These are phyloP conservation scores for Podila epicladia DNA, from an alignment of 192 early-diverging fungal genomes.

Conservation along the genomic window DNA sequence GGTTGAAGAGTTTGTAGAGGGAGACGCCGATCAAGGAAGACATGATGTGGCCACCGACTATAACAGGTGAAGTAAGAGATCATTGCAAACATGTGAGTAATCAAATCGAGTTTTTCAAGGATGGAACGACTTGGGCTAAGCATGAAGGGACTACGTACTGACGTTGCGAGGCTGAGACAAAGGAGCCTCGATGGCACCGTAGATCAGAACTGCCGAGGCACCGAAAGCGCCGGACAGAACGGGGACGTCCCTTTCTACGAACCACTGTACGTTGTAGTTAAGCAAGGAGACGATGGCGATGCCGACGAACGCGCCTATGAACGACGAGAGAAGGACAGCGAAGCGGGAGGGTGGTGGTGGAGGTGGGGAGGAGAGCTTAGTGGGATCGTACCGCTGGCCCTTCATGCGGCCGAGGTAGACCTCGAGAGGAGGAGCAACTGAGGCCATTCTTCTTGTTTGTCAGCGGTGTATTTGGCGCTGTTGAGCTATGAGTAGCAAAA, in stretches of 20 bases:
- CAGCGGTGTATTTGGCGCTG: background rate
- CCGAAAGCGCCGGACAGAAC: constrained; percentile 55
- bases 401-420: constrained; percentile 21
- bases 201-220: constrained; percentile 69
- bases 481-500: background rate
- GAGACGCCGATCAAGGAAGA: constrained; percentile 55
- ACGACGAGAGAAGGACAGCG: constrained; percentile 40
- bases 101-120: too few relatives aligned
- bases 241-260: constrained; percentile 30
- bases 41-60: constrained; percentile 56
- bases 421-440: constrained; percentile 12
- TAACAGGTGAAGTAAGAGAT: constrained; percentile 1
- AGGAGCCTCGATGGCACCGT: constrained; percentile 68
- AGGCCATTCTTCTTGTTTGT: background rate
- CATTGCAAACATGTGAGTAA: background rate
- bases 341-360: constrained; percentile 26
- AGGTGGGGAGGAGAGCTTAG: background rate
- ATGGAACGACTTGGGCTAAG: background rate
- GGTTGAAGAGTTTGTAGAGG: constrained; percentile 52
- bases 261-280: constrained; percentile 31
- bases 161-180: constrained; percentile 68
- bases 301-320: constrained; percentile 51
- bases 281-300: constrained; percentile 40
- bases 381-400: constrained; percentile 33
- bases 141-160: constrained; percentile 17